Percentiles rank a stretch among this genome's conserved stretches.
Evolutionary conservation across 148 eudicot genomes (phyloP).

Genomic region (Camellia granthamiana): DNA sequence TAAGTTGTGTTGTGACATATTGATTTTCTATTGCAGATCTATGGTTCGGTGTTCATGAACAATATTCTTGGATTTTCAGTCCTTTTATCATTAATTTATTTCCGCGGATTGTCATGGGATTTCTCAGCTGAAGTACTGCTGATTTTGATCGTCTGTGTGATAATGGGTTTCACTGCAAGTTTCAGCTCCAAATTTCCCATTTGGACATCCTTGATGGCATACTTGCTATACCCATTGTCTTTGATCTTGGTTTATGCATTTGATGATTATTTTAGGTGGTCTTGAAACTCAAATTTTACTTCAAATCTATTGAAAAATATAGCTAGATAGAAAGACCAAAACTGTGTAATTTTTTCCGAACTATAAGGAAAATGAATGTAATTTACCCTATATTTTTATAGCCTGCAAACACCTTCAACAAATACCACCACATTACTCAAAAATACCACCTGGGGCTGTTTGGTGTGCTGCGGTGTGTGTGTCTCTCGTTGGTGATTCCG

Average conservation of each 20-base stretch:
- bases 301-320: neutral
- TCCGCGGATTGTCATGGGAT: slow-evolving; percentile 35
- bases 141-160: slow-evolving; percentile 24
- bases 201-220: slow-evolving; percentile 37
- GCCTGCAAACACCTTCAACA: too few species aligned
- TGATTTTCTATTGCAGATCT: slow-evolving; percentile 30
- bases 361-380: too few species aligned
- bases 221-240: slow-evolving; percentile 31
- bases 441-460: too few species aligned
- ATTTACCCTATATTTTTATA: too few species aligned
- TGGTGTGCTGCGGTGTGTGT: too few species aligned
- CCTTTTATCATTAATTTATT: slow-evolving; percentile 30
- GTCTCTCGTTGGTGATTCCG: too few species aligned
- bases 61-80: slow-evolving; percentile 32
- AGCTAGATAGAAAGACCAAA: neutral
- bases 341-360: too few species aligned
- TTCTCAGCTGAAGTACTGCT: slow-evolving; percentile 38
- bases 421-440: too few species aligned
- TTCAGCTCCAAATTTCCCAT: slow-evolving; percentile 26
- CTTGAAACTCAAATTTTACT: neutral
- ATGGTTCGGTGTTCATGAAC: slow-evolving; percentile 42
- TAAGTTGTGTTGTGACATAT: neutral
- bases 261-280: neutral
- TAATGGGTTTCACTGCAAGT: slow-evolving; percentile 25
- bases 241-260: slow-evolving; percentile 27